These are phyloP conservation scores for Lipomyces chichibuensis DNA, from an alignment of 805 yeast species.

Conservation along the genomic window DNA sequence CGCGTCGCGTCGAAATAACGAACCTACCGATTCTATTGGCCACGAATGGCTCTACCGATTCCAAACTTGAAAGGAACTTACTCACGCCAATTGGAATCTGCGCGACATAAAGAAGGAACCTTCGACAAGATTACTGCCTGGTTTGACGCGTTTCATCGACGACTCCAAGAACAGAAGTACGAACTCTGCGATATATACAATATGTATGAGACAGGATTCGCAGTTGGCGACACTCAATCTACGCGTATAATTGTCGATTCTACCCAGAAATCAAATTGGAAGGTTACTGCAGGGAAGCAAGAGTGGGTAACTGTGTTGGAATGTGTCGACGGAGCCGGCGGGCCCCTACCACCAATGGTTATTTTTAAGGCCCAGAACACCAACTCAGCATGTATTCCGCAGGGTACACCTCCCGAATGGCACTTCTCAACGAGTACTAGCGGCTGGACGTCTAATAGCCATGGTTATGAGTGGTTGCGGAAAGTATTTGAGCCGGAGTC, in stretches of 20 bases:
- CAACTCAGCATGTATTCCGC: conserved; percentile 1
- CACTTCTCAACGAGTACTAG: conserved; percentile 4
- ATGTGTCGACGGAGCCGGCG: conserved; percentile 2
- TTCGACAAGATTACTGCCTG: conserved; percentile 1
- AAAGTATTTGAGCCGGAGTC: conserved; percentile 4
- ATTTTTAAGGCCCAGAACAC: background rate
- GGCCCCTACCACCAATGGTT: background rate
- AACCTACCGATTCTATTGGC: background rate
- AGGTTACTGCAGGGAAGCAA: conserved; percentile 1
- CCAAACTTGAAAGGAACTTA: background rate
- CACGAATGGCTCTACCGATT: background rate
- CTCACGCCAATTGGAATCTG: background rate
- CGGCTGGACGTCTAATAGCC: conserved; percentile 5
- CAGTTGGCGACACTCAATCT: conserved; percentile 4
- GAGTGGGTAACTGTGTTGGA: conserved; percentile 4
- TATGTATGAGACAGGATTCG: background rate
- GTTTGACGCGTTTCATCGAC: background rate
- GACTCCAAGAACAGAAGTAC: no score
- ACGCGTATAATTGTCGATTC: conserved; percentile 1
- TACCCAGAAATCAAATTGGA: background rate
- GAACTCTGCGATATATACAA: no score
- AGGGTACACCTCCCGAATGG: background rate
- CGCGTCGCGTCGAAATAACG: background rate
- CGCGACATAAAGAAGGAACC: background rate
- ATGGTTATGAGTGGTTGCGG: conserved; percentile 3